These are phyloP conservation scores for Barnettozyma sp. DNA, from an alignment of 805 yeast genomes.

Conservation along the genomic window DNA sequence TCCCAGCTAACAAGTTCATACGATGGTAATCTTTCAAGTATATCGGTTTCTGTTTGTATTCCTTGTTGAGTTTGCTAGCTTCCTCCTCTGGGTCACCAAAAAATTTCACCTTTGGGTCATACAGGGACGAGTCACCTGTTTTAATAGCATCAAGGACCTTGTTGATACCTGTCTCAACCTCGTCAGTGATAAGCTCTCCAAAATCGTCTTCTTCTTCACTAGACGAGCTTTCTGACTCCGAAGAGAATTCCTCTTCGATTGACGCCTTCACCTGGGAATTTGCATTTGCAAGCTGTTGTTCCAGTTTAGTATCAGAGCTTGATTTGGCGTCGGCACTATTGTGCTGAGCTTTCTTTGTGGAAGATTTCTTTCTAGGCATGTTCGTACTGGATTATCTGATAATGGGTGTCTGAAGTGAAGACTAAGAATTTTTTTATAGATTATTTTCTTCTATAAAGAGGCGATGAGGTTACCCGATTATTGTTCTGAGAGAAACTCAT, in stretches of 20 bases:
- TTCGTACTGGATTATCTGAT: not conserved
- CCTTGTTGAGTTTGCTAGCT: slow-evolving; percentile 27
- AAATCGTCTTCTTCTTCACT: slow-evolving; percentile 82
- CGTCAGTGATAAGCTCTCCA: slow-evolving; percentile 82
- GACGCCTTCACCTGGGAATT: slow-evolving; percentile 21
- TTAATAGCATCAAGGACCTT: slow-evolving; percentile 66
- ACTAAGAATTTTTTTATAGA: no score
- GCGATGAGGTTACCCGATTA: slow-evolving; percentile 3
- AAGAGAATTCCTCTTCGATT: slow-evolving; percentile 28
- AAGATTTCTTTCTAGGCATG: slow-evolving; percentile 88
- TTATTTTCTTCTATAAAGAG: not conserved
- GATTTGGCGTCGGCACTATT: slow-evolving; percentile 25
- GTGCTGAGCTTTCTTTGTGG: slow-evolving; percentile 62
- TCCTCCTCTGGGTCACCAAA: slow-evolving; percentile 54
- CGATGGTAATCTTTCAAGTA: slow-evolving; percentile 91
- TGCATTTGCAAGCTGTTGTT: slow-evolving; percentile 21
- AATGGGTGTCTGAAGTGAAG: not conserved
- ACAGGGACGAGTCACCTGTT: slow-evolving; percentile 55
- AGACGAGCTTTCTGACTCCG: slow-evolving; percentile 31
- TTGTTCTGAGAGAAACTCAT: no score
- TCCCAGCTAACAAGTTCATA: slow-evolving; percentile 65
- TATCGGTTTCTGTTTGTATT: slow-evolving; percentile 54
- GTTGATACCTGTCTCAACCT: slow-evolving; percentile 73
- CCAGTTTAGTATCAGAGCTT: slow-evolving; percentile 15
- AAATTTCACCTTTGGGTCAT: slow-evolving; percentile 65